These are phyloP conservation scores for Albifimbria verrucaria DNA, from an alignment of 2,329 filamentous ascomycete species.

Conservation along the genomic window DNA sequence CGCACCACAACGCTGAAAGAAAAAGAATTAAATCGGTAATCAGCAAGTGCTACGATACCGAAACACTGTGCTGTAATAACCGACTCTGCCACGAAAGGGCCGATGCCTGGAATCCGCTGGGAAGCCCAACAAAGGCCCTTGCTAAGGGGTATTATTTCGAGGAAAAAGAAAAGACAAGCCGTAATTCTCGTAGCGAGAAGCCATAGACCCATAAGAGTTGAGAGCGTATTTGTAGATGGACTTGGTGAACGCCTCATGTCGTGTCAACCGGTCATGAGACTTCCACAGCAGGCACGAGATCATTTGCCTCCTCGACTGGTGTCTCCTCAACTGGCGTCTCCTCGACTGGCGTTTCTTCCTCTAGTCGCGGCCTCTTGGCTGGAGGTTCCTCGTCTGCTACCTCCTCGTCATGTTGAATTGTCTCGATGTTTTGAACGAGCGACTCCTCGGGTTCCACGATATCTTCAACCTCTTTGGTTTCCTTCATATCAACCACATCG, in stretches of 20 bases:
- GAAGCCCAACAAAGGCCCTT: background rate
- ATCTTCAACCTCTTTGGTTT: background rate
- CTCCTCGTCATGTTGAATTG: slow-evolving; percentile 1
- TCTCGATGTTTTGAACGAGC: no score
- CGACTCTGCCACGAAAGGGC: no score
- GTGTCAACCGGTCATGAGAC: background rate
- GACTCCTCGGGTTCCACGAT: slow-evolving; percentile 10
- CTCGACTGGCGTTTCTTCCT: slow-evolving; percentile 10
- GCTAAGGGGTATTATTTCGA: background rate
- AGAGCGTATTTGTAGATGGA: no score
- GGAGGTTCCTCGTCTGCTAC: slow-evolving; percentile 20
- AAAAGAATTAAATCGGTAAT: background rate
- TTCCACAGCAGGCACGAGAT: background rate
- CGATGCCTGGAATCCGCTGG: no score
- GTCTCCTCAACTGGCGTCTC: slow-evolving; percentile 7
- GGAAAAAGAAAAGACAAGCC: background rate
- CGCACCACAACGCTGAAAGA: background rate
- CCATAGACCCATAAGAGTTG: no score
- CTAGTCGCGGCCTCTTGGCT: slow-evolving; percentile 22
- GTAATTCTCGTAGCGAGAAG: background rate
- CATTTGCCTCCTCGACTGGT: background rate
- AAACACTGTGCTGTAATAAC: background rate
- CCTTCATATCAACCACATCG: background rate
- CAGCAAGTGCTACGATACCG: background rate
- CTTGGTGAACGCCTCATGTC: no score